phyloP scores from a whole-genome alignment of 257 asterid species.

The Paraleonurus japonicus region DNA sequence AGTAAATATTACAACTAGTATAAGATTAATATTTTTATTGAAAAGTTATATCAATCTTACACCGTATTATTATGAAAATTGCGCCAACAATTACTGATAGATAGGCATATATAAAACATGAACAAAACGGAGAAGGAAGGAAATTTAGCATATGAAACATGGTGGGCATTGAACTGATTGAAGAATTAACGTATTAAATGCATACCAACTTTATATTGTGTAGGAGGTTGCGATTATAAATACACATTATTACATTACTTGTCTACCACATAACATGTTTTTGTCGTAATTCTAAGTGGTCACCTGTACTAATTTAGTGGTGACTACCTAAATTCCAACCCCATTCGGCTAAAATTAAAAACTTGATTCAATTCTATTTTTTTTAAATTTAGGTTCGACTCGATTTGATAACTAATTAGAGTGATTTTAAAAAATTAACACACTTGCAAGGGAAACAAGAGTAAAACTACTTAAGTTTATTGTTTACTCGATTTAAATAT shows the following conservation, averaged over 20 bases:
- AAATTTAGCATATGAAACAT: constrained; percentile 3
- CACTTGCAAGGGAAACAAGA: background rate
- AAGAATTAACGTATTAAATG: background rate
- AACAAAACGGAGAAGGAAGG: background rate
- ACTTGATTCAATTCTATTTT: background rate
- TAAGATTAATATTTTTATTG: too few relatives aligned
- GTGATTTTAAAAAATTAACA: background rate
- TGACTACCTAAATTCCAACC: background rate
- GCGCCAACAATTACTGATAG: too few relatives aligned
- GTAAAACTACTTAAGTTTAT: too few relatives aligned
- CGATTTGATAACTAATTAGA: background rate
- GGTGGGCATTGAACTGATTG: constrained; percentile 1
- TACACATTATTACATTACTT: constrained; percentile 1
- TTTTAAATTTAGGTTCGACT: too few relatives aligned
- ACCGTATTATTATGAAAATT: too few relatives aligned
- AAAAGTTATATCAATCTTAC: too few relatives aligned
- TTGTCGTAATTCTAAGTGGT: background rate
- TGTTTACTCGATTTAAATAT: too few relatives aligned
- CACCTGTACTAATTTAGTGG: background rate
- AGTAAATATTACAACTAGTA: too few relatives aligned
- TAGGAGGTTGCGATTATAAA: constrained; percentile 15
- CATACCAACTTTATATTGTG: background rate
- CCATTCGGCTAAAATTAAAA: background rate
- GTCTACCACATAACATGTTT: background rate
- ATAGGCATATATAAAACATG: too few relatives aligned